These are phyloP conservation scores for Blastosporella zonata DNA, from an alignment of 1,284 basidiomycete species.

Conservation along the genomic window DNA sequence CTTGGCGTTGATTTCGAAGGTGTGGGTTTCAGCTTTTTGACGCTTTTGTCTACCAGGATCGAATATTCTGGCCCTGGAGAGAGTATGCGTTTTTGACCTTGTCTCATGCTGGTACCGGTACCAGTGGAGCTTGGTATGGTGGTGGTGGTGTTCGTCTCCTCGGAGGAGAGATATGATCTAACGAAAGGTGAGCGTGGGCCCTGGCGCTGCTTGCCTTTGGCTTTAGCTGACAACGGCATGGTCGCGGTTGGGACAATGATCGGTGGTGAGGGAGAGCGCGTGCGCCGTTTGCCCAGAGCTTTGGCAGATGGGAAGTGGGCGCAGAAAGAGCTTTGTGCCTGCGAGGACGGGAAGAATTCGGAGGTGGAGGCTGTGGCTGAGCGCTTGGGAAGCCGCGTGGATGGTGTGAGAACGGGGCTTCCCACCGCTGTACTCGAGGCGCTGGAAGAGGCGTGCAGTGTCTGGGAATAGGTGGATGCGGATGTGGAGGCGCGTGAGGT, in stretches of 20 bases:
- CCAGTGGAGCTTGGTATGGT: not conserved
- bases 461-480: not conserved
- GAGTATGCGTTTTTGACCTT: not conserved
- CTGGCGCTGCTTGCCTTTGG: constrained; percentile 6
- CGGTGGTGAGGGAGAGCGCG: not conserved
- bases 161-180: not conserved
- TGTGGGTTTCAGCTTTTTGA: no score
- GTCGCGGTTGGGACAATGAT: not conserved
- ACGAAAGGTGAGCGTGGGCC: not conserved
- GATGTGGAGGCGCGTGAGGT: not conserved
- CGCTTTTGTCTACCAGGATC: no score
- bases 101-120: not conserved
- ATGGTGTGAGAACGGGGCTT: not conserved
- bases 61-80: no score
- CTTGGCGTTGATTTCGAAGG: no score
- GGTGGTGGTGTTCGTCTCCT: not conserved
- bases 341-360: not conserved
- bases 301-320: not conserved
- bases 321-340: not conserved
- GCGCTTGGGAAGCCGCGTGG: not conserved
- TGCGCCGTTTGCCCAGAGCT: constrained; percentile 2
- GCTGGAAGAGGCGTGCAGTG: not conserved
- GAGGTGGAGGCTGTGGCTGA: not conserved
- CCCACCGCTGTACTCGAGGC: not conserved
- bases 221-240: not conserved